Evolutionary conservation across 228 moss, liverwort and hornwort genomes (phyloP).

Genomic region (Sphagnum fallax): DNA sequence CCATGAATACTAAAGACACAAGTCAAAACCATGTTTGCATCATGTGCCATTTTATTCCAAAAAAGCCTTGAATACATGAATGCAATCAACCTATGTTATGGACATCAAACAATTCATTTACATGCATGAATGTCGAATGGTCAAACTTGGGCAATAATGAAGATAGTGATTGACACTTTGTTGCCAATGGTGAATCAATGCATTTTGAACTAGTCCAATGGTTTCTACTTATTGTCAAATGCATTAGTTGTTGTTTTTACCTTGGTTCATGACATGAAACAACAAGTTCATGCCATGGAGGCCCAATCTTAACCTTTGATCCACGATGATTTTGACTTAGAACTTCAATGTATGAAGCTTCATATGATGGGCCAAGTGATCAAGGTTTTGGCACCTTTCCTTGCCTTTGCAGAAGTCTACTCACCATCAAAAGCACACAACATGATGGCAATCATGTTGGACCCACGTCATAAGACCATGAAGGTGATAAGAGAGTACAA

Average conservation of each 20-base stretch:
- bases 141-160: no score
- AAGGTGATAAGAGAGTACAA: no score
- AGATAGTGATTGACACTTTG: no score
- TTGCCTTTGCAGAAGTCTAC: background rate
- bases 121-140: accelerated
- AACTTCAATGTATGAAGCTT: background rate
- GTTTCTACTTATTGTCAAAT: background rate
- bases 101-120: no score
- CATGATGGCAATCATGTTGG: background rate
- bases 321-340: background rate
- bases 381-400: background rate
- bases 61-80: background rate
- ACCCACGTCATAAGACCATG: no score
- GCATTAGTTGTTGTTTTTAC: background rate
- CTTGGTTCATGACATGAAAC: background rate
- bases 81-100: no score
- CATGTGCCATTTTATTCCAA: background rate
- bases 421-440: background rate
- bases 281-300: background rate
- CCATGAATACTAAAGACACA: background rate
- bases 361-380: background rate
- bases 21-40: background rate
- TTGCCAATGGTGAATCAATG: background rate
- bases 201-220: background rate
- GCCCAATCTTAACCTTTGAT: background rate